These are phyloP conservation scores for Barnettozyma sucrosica DNA, from an alignment of 805 yeast genomes.

Conservation along the genomic window DNA sequence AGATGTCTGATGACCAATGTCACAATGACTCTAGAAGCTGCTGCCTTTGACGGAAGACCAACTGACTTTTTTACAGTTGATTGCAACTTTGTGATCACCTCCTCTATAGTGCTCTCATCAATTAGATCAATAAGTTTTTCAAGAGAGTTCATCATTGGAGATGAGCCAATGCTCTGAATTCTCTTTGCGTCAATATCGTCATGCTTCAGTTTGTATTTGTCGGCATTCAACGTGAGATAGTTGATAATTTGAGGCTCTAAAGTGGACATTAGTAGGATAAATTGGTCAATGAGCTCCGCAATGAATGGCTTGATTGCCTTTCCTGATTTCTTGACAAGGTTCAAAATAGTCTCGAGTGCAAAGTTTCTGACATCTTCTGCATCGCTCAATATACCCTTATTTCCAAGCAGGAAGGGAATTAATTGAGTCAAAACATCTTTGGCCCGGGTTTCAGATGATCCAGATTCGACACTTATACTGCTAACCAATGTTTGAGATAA, in stretches of 20 bases:
- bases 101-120: slow-evolving; percentile 37
- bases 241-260: slow-evolving; percentile 89
- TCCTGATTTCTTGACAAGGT: slow-evolving; percentile 62
- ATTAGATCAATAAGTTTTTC: slow-evolving; percentile 60
- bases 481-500: slow-evolving; percentile 59
- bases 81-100: slow-evolving; percentile 42
- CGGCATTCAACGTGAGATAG: slow-evolving; percentile 82
- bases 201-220: slow-evolving; percentile 69
- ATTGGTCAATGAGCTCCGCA: slow-evolving; percentile 61
- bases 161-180: slow-evolving; percentile 62
- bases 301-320: slow-evolving; percentile 57
- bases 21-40: slow-evolving; percentile 70
- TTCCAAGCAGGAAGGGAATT: slow-evolving; percentile 75
- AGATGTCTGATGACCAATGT: slow-evolving; percentile 56
- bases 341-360: slow-evolving; percentile 69
- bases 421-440: slow-evolving; percentile 46
- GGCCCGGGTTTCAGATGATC: slow-evolving; percentile 36
- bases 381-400: slow-evolving; percentile 73
- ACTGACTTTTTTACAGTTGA: slow-evolving; percentile 61
- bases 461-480: slow-evolving; percentile 43
- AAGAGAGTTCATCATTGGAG: slow-evolving; percentile 86
- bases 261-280: slow-evolving; percentile 70
- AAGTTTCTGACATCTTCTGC: slow-evolving; percentile 79
- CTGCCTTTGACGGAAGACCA: slow-evolving; percentile 88
- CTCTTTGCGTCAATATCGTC: slow-evolving; percentile 75